These are phyloP conservation scores for Epithemia pelagica DNA, from an alignment of 108 stramenopile genomes.

Conservation along the genomic window DNA sequence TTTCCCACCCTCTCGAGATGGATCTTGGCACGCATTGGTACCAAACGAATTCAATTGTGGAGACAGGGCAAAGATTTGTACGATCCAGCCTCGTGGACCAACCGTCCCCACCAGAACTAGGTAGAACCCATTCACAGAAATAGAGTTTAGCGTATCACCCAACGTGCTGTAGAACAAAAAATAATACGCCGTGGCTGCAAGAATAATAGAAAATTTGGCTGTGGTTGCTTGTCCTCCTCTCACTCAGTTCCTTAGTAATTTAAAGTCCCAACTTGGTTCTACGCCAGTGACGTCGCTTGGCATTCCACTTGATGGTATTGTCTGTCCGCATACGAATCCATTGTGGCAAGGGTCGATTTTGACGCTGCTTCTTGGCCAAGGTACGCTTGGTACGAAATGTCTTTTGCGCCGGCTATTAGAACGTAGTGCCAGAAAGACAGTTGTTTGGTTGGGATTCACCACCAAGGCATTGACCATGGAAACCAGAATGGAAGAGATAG, in stretches of 20 bases:
- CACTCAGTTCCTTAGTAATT: no score
- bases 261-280: conserved; percentile 99
- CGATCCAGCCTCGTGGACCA: conserved; percentile 42
- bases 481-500: no score
- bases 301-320: conserved; percentile 99
- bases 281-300: conserved; percentile 99
- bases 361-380: conserved; percentile 98
- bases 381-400: conserved; percentile 99
- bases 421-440: no score
- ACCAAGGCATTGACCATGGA: no score
- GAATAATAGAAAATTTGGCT: no score
- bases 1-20: conserved; percentile 25
- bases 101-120: no score
- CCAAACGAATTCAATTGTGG: conserved; percentile 29
- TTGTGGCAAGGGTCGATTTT: conserved; percentile 99
- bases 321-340: conserved; percentile 99
- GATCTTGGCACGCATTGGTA: conserved; percentile 18
- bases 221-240: no score
- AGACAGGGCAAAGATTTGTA: conserved; percentile 38
- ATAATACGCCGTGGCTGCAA: no score
- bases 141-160: no score
- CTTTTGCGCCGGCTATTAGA: no score
- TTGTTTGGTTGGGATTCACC: no score
- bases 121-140: neutral
- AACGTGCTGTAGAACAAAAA: no score